Base-by-base conservation (phyloP, 805 yeast species). In the Brettanomyces nanus region DNA sequence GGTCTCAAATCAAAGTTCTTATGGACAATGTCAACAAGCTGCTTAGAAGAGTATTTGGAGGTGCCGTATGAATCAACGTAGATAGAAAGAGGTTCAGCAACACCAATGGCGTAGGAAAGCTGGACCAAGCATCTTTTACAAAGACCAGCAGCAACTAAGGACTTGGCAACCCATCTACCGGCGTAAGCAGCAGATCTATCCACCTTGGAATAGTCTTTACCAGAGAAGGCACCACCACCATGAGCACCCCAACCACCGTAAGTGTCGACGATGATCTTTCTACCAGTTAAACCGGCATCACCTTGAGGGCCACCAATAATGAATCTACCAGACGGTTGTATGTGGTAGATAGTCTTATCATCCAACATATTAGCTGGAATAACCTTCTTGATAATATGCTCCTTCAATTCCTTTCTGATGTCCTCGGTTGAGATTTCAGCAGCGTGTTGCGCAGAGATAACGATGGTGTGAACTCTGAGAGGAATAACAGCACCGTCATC, bases 201-300 rank as follows among this genome's bases (percentile, higher is more conserved):
- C 61, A 92, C 98, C 78, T 92, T 92, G 66, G 97, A 86, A 85
- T 85, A 92, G 71, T 92, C 98, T 77, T 92, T 92, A 69, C 98
- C 98, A 49, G 95, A 84, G 87, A 92, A 92, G 49, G 98, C 98
- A 77, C 98, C 98, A 77, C 98, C 98, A 72, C 98, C 98, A 77
- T 92, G 98, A 61, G 98, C 97, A 71, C 98, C 97, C 94, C 98
- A 94, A 61, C 98, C 98, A 75, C 98, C 98, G 73, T 92, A 92
- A 50, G 98, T 95, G 70, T 92, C 98, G 63, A 92, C 98, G 59
- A 92, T 92, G 68, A 92, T 92, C 77, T 92, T 92, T 75, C 98
- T 86, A 68, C 98, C 98, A 53, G 98, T 92, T 63, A 92, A 74
- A 76, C 98, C 98, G 52, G 98, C 98, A 66, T 92, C 98, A 79